Conservation (phyloP, 2,329 filamentous ascomycete genomes). For the Lomentospora prolificans region DNA sequence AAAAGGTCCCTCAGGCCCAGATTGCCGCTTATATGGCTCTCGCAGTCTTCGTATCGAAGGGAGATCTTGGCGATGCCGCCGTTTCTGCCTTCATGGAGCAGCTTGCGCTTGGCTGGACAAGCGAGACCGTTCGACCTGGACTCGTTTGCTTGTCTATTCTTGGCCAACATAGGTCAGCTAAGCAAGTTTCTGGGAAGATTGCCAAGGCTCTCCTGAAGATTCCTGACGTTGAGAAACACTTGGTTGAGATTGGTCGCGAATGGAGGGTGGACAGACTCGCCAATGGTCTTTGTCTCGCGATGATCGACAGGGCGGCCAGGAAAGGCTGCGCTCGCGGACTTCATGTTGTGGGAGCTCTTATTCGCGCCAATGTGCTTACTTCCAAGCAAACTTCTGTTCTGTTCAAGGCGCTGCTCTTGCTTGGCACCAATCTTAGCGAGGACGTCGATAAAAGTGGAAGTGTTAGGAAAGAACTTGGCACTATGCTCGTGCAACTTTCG, state of each 20-base stretch:
- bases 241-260: constrained; percentile 53
- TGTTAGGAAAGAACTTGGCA: constrained; percentile 54
- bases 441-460: constrained; percentile 42
- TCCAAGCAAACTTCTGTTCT: constrained; percentile 54
- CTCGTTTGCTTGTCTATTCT: constrained; percentile 74
- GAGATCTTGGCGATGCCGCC: constrained; percentile 65
- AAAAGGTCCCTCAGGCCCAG: constrained; percentile 67
- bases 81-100: constrained; percentile 88
- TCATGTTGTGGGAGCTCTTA: constrained; percentile 48
- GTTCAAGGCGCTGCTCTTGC: constrained; percentile 54
- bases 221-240: constrained; percentile 45
- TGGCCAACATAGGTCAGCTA: constrained; percentile 65
- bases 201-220: constrained; percentile 59
- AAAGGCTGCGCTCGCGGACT: constrained; percentile 49
- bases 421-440: constrained; percentile 48
- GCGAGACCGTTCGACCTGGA: constrained; percentile 61
- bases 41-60: constrained; percentile 75
- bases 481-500: constrained; percentile 56
- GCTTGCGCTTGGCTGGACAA: constrained; percentile 65
- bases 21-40: constrained; percentile 88
- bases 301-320: constrained; percentile 52
- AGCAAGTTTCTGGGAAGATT: constrained; percentile 59
- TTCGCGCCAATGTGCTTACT: constrained; percentile 50
- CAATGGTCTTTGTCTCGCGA: constrained; percentile 59
- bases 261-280: constrained; percentile 62